Conservation (phyloP, 495 filamentous ascomycete species). For the Penicillium cataractarum region DNA sequence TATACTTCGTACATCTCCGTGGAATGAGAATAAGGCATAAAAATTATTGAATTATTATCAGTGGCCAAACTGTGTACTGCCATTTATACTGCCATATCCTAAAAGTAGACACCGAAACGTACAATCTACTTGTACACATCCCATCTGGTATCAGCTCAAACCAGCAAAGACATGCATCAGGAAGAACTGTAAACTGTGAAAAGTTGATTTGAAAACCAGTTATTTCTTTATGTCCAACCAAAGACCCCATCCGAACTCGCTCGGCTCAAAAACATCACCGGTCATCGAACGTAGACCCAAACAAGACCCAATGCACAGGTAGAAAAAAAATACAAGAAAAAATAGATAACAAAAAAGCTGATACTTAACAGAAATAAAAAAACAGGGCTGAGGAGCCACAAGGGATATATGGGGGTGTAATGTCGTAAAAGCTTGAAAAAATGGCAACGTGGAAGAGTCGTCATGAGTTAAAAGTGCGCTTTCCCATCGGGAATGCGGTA, state of each 20-base stretch:
- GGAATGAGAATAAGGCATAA: not conserved
- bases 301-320: conserved; percentile 30
- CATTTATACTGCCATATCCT: not conserved
- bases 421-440: conserved; percentile 26
- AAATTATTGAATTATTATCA: not conserved
- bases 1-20: not conserved
- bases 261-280: conserved; percentile 15
- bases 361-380: conserved; percentile 16
- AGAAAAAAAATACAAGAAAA: conserved; percentile 18
- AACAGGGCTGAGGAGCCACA: conserved; percentile 30
- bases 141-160: not conserved
- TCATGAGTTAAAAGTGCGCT: conserved; percentile 19
- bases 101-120: not conserved
- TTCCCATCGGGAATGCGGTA: conserved; percentile 9
- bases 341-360: conserved; percentile 33
- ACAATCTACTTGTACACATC: not conserved
- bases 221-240: conserved; percentile 25
- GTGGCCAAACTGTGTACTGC: not conserved
- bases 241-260: conserved; percentile 21
- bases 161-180: conserved; percentile 10
- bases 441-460: conserved; percentile 33
- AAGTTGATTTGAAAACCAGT: conserved; percentile 17
- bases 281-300: conserved; percentile 24
- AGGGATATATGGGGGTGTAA: conserved; percentile 24
- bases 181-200: not conserved